Evolutionary conservation across 2,329 filamentous ascomycete genomes (phyloP).

Genomic region (Colletotrichum sp.): DNA sequence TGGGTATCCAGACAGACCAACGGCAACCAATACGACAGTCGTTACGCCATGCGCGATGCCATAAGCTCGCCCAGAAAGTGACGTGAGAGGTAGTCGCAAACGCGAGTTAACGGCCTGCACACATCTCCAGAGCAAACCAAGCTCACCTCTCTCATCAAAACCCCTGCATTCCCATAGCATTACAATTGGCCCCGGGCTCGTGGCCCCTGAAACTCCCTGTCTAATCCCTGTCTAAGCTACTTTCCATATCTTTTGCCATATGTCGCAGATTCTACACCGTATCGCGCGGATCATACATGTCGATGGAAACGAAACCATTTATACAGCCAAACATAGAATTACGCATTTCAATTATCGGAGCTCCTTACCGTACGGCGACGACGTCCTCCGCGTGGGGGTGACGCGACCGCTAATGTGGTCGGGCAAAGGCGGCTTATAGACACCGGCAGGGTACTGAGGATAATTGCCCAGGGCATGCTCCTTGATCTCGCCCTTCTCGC

Average conservation of each 20-base stretch:
- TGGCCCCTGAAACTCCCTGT: slow-evolving; percentile 17
- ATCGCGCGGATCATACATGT: neutral
- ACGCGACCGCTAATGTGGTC: slow-evolving; percentile 36
- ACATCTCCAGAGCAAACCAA: slow-evolving; percentile 12
- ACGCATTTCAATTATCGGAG: neutral
- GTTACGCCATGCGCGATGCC: neutral
- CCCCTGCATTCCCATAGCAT: slow-evolving; percentile 19
- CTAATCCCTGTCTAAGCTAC: slow-evolving; percentile 18
- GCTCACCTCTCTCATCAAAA: slow-evolving; percentile 10
- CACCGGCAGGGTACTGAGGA: slow-evolving; percentile 31
- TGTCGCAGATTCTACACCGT: neutral
- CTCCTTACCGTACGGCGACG: slow-evolving; percentile 30
- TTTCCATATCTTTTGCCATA: neutral
- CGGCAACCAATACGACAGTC: neutral
- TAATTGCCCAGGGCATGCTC: slow-evolving; percentile 36
- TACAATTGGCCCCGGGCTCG: slow-evolving; percentile 5
- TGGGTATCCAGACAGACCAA: slow-evolving; percentile 4
- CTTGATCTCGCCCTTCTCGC: slow-evolving; percentile 42
- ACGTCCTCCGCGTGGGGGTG: slow-evolving; percentile 42
- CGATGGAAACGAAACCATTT: neutral
- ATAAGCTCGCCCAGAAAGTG: neutral
- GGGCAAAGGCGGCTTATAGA: slow-evolving; percentile 33
- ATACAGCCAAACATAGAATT: neutral
- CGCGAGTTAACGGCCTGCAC: slow-evolving; percentile 27
- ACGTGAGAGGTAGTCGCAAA: slow-evolving; percentile 22